Conservation (phyloP, 2,329 filamentous ascomycete genomes). For the Aspergillus awamori region DNA sequence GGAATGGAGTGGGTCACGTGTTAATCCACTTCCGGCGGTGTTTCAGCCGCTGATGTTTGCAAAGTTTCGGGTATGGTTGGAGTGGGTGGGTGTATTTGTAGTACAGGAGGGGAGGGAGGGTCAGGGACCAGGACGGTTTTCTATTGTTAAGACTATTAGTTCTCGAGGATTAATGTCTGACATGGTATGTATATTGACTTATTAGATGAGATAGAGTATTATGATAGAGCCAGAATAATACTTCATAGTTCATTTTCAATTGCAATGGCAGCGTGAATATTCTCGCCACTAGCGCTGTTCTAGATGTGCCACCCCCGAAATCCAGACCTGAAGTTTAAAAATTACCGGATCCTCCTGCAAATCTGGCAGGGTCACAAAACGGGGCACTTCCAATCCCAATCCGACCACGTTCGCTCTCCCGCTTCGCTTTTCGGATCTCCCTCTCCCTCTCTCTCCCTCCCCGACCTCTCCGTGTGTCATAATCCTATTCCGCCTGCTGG, state of each 20-base stretch:
- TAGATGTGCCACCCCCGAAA: not conserved
- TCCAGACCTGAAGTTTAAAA: constrained; percentile 12
- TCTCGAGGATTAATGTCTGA: too few species aligned
- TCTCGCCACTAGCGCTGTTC: not conserved
- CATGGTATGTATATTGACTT: too few species aligned
- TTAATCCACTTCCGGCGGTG: constrained; percentile 1
- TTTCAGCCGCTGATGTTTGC: constrained; percentile 9
- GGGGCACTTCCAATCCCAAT: constrained; percentile 17
- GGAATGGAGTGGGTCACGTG: constrained; percentile 27
- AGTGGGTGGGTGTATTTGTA: constrained; percentile 19
- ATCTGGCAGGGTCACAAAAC: not conserved
- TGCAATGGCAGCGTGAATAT: not conserved
- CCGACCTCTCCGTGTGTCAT: not conserved
- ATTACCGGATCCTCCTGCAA: constrained; percentile 16
- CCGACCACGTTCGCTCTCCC: constrained; percentile 45
- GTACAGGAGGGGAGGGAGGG: constrained; percentile 9
- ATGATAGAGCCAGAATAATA: too few species aligned
- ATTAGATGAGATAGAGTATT: too few species aligned
- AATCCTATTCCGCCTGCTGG: constrained; percentile 6
- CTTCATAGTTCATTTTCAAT: not conserved
- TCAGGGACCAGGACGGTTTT: not conserved
- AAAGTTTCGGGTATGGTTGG: constrained; percentile 21
- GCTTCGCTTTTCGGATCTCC: constrained; percentile 29
- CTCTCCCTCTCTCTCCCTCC: constrained; percentile 15
- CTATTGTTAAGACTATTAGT: too few species aligned